phyloP scores from a whole-genome alignment of 2,329 filamentous ascomycete genomes.

The Myriosclerotinia duriaeana region DNA sequence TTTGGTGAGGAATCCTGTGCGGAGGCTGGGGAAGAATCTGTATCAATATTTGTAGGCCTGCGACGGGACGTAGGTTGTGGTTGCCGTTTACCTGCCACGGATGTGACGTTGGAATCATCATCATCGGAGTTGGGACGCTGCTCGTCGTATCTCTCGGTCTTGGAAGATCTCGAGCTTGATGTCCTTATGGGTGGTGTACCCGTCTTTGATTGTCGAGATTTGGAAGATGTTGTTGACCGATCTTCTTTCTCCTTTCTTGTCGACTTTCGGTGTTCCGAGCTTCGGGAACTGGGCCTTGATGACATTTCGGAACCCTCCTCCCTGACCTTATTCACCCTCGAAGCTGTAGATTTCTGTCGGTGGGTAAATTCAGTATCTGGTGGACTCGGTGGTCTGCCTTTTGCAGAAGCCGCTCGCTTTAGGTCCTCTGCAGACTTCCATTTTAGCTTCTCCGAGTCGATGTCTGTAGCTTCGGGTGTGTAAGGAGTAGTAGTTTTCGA shows the following conservation, averaged over 20 bases:
- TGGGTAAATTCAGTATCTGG: constrained; percentile 62
- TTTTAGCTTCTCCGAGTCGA: constrained; percentile 52
- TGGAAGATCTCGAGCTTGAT: constrained; percentile 33
- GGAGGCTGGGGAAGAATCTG: constrained; percentile 49
- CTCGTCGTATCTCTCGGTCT: constrained; percentile 40
- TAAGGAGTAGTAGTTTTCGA: constrained; percentile 42
- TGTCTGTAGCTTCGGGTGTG: constrained; percentile 72
- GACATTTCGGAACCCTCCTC: constrained; percentile 42
- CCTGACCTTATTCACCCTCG: constrained; percentile 42
- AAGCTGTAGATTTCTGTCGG: constrained; percentile 41
- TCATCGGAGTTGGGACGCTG: constrained; percentile 38
- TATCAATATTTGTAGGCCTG: constrained; percentile 33
- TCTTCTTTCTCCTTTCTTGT: constrained; percentile 44
- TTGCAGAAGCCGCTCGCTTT: constrained; percentile 44
- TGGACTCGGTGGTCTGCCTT: constrained; percentile 58
- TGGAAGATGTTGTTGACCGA: constrained; percentile 52
- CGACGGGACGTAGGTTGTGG: constrained; percentile 45
- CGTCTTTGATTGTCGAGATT: constrained; percentile 57
- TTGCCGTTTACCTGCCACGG: constrained; percentile 43
- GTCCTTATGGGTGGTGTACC: constrained; percentile 53
- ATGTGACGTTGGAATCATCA: constrained; percentile 43
- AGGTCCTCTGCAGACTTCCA: constrained; percentile 51
- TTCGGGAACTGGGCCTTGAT: constrained; percentile 47
- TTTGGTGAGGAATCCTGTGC: constrained; percentile 57
- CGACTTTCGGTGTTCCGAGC: constrained; percentile 40